Evolutionary conservation across 805 yeast species (phyloP), one percentile per base, ranked within the genome.

Genomic region (Candida khao-thaluensis): DNA sequence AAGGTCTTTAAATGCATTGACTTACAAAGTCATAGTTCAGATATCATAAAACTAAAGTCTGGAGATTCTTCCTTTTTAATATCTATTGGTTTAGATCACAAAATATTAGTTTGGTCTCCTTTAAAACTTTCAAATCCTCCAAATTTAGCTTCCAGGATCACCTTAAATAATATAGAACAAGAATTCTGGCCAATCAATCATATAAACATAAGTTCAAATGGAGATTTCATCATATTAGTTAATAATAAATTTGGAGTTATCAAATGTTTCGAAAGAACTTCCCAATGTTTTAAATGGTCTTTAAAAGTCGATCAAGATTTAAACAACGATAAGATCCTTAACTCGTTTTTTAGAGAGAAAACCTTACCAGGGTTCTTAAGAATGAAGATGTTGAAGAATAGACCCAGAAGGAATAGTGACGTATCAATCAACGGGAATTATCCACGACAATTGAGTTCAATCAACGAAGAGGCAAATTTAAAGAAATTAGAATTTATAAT

Each of bases 71-170:
- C 87, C 2, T 81, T 84, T 50, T 69, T 85, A 17, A 79, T 85
- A 0, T 72, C 85, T 1, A 73, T 83, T 18, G 91, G 90, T 3
- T 63, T 87, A 53, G 95, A 86, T 50, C 89, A 83, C 49, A 76
- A 72, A 43, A 71, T 86, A 3, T 57, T 78, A 22, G 76, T 85
- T 8, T 86, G 95, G 95, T 81, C 85, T 0, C 89, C 89, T 3
- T 54, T 80, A 39, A 59, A 44, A 14, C 25, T 38, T 16, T 43
- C 47, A 0, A 21, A 17, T 5, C 66, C 68, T 1, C 49, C 58
- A 1, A 50, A 58, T 26, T 51, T 64, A 7, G 40, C 63, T 0
- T 55, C 85, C 70, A 43, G 35, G 3, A 36, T 47, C 15, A 40
- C 32, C 7, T 15, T 35, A n/a, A 14, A n/a, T 12, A 23, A 21